A percentile compares a stretch with the other conserved stretches of the same genome.
These are phyloP conservation scores for Athelia psychrophila DNA, from an alignment of 1,284 basidiomycete genomes.

Conservation along the genomic window DNA sequence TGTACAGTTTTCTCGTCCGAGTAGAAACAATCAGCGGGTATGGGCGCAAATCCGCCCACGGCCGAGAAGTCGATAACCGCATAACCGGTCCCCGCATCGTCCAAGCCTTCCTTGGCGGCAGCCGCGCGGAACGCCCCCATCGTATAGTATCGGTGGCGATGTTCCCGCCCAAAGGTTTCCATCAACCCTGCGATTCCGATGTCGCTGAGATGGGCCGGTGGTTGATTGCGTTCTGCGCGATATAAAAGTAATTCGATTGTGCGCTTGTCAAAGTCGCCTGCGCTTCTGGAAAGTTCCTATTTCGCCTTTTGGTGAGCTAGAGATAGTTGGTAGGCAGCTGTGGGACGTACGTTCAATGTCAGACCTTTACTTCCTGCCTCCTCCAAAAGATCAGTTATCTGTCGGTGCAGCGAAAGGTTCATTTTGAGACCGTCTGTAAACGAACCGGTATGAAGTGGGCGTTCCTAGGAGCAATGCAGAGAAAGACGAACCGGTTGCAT, in stretches of 20 bases:
- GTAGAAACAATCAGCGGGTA: slow-evolving; percentile 51
- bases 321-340: slow-evolving; percentile 11
- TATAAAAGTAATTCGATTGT: slow-evolving; percentile 75
- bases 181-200: slow-evolving; percentile 62
- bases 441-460: slow-evolving; percentile 19
- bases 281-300: slow-evolving; percentile 63
- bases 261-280: slow-evolving; percentile 73
- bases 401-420: slow-evolving; percentile 69
- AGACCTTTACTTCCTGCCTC: slow-evolving; percentile 63
- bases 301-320: not conserved
- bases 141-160: slow-evolving; percentile 78
- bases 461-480: slow-evolving; percentile 9
- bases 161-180: slow-evolving; percentile 78
- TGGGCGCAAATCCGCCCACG: slow-evolving; percentile 50
- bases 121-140: slow-evolving; percentile 55
- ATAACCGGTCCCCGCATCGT: slow-evolving; percentile 41
- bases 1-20: slow-evolving; percentile 36
- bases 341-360: slow-evolving; percentile 62
- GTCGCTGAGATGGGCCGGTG: slow-evolving; percentile 69
- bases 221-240: slow-evolving; percentile 59
- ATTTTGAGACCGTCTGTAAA: slow-evolving; percentile 43
- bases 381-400: slow-evolving; percentile 69
- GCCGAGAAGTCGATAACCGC: slow-evolving; percentile 42
- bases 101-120: slow-evolving; percentile 55
- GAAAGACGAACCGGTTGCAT: slow-evolving; percentile 10